Evolutionary conservation across 352 stramenopile species (phyloP), one percentile per base, ranked within the genome.

Genomic region (Plasmopara muralis): DNA sequence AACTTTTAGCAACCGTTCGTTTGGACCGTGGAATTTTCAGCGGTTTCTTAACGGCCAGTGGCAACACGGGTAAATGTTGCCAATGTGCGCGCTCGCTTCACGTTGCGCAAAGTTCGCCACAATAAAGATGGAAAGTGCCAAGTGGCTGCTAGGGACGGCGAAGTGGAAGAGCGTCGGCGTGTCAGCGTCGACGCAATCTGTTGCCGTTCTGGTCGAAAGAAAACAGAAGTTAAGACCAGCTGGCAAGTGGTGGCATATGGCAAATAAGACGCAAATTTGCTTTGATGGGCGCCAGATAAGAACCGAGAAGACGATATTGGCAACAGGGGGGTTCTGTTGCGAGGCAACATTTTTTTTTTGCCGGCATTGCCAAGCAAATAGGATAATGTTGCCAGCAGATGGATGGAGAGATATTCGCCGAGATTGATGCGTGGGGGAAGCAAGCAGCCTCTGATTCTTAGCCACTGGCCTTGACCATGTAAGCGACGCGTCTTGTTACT

Each of bases 201-300:
- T 38, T 38, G 13, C 33, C 13, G 33, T 38, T 38, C 33, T 20
- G 46, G 46, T 33, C 33, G 42, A 55, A 46, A 25, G 47, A 28
- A 49, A 49, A 41, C 41, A 62, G 42, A 57, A 47, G 25, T 30
- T 39, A 9, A 2, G 43, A 18, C 43, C 54, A 54, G 56, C 43
- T 62, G 53, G 34, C n/a, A 6, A n/a, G 18, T 7, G 41, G 50
- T 64, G 50, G 44, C 35, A 35, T 46, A 18, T 9, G 13, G 20
- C 20, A 41, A 47, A 54, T 44, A 18, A 44, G 9, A 6, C 33
- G 37, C 30, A 39, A n/a, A 40, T 20, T 43, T 53, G 20, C 20
- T 25, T 25, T 55, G 20, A 29, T 61, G 41, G 41, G 20, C 31
- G 50, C 50, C 30, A 20, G 29, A 37, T 35, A 29, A 35, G 20